phyloP scores from a whole-genome alignment of 2,329 filamentous ascomycete genomes.

The Decorospora gaudefroyi region DNA sequence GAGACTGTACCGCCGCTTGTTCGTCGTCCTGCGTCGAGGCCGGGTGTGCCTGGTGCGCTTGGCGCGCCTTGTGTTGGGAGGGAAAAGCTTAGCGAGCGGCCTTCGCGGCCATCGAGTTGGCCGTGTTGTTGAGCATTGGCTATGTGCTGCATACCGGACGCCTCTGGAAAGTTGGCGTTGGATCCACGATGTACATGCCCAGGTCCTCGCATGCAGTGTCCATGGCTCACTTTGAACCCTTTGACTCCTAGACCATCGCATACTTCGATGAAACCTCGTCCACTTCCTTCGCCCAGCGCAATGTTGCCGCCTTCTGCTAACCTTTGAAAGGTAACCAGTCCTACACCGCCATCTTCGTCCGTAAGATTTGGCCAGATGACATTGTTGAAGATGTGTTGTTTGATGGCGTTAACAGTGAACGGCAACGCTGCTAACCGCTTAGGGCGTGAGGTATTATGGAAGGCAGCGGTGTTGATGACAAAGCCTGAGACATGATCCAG shows the following conservation, averaged over 20 bases:
- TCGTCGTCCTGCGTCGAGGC: conserved; percentile 28
- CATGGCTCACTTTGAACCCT: conserved; percentile 85
- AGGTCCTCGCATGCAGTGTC: conserved; percentile 75
- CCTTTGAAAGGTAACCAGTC: conserved; percentile 86
- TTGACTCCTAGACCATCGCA: conserved; percentile 89
- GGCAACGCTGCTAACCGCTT: conserved; percentile 87
- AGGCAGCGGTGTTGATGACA: conserved; percentile 87
- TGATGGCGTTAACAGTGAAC: conserved; percentile 88
- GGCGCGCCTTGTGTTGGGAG: conserved; percentile 41
- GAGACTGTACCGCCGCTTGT: conserved; percentile 18
- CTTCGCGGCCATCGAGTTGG: conserved; percentile 30
- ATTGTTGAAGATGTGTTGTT: conserved; percentile 95
- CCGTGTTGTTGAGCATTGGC: conserved; percentile 27
- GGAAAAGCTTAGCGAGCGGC: conserved; percentile 44
- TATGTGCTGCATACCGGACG: conserved; percentile 30
- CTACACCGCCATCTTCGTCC: conserved; percentile 93
- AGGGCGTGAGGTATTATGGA: conserved; percentile 73
- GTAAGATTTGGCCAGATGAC: conserved; percentile 97
- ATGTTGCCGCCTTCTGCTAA: conserved; percentile 87
- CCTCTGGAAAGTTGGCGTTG: conserved; percentile 48
- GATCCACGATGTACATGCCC: conserved; percentile 52
- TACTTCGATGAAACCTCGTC: conserved; percentile 82
- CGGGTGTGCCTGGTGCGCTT: conserved; percentile 46
- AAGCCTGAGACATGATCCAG: conserved; percentile 91
- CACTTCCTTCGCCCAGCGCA: conserved; percentile 77